Evolutionary conservation across 345 rosid genomes (phyloP).

Genomic region (Syzygium aqueum): DNA sequence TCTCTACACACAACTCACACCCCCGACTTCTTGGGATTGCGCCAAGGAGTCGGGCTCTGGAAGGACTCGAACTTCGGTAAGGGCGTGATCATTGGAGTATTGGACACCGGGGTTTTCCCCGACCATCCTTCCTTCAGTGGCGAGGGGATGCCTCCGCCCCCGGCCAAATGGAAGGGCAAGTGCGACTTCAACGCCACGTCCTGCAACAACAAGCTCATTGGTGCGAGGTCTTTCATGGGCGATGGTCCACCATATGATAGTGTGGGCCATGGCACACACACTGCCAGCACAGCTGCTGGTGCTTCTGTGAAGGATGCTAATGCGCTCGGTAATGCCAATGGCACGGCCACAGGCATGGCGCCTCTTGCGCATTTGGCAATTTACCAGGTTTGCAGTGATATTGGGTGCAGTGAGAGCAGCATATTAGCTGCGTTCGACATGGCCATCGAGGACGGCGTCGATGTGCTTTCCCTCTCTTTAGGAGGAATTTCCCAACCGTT

Average conservation of each 20-base stretch:
- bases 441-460: slow-evolving; percentile 44
- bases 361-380: slow-evolving; percentile 42
- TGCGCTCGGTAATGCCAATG: slow-evolving; percentile 29
- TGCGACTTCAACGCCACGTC: slow-evolving; percentile 26
- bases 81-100: slow-evolving; percentile 36
- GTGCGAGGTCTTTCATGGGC: slow-evolving; percentile 32
- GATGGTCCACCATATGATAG: slow-evolving; percentile 20
- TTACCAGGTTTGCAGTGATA: slow-evolving; percentile 28
- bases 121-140: slow-evolving; percentile 41
- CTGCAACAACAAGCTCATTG: slow-evolving; percentile 57
- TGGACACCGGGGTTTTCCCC: slow-evolving; percentile 41
- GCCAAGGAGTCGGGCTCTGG: slow-evolving; percentile 20
- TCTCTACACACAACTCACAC: slow-evolving; percentile 41
- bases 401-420: slow-evolving; percentile 17
- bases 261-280: slow-evolving; percentile 52
- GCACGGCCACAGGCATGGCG: slow-evolving; percentile 51
- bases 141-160: slow-evolving; percentile 29
- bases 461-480: slow-evolving; percentile 43
- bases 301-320: slow-evolving; percentile 20
- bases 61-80: slow-evolving; percentile 24
- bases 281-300: slow-evolving; percentile 52
- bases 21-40: slow-evolving; percentile 34
- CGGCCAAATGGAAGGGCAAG: slow-evolving; percentile 40
- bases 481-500: slow-evolving; percentile 25
- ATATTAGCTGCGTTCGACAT: slow-evolving; percentile 43